phyloP scores from a whole-genome alignment of 129 eudicot genomes.

The Solidago caesia region DNA sequence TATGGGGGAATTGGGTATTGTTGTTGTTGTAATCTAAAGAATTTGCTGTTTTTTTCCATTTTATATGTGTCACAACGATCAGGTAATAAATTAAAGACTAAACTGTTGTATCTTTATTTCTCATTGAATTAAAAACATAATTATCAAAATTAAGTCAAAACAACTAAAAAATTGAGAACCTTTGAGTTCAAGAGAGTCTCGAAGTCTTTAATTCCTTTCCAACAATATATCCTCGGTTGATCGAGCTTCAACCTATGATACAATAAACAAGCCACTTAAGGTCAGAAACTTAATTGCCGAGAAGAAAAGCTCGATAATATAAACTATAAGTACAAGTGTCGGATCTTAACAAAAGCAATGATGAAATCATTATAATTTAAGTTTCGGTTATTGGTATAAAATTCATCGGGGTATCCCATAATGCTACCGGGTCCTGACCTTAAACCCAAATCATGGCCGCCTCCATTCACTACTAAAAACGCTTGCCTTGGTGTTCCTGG shows the following conservation, averaged over 20 bases:
- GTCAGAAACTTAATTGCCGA: too few relatives aligned
- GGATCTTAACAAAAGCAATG: neutral
- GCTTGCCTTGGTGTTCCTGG: too few relatives aligned
- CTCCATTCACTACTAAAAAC: too few relatives aligned
- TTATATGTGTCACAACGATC: neutral
- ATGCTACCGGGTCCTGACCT: too few relatives aligned
- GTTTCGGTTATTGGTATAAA: too few relatives aligned
- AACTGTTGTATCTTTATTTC: neutral
- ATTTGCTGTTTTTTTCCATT: neutral
- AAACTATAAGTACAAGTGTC: neutral
- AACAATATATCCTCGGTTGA: constrained; percentile 28
- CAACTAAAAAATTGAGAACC: constrained; percentile 39
- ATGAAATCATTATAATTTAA: neutral
- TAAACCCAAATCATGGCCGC: too few relatives aligned
- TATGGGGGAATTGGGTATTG: too few relatives aligned
- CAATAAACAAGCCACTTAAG: constrained; percentile 8
- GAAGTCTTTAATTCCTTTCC: constrained; percentile 64
- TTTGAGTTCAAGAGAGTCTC: constrained; percentile 78
- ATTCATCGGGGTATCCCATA: too few relatives aligned
- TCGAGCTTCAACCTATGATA: constrained; percentile 47
- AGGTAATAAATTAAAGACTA: neutral
- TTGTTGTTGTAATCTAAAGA: neutral
- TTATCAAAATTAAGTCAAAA: neutral
- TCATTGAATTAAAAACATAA: neutral
- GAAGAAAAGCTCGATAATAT: too few relatives aligned